Percentiles rank a stretch among this genome's conserved stretches.
phyloP scores from a whole-genome alignment of 768 basidiomycete genomes.

The Dioszegia aurantiaca region DNA sequence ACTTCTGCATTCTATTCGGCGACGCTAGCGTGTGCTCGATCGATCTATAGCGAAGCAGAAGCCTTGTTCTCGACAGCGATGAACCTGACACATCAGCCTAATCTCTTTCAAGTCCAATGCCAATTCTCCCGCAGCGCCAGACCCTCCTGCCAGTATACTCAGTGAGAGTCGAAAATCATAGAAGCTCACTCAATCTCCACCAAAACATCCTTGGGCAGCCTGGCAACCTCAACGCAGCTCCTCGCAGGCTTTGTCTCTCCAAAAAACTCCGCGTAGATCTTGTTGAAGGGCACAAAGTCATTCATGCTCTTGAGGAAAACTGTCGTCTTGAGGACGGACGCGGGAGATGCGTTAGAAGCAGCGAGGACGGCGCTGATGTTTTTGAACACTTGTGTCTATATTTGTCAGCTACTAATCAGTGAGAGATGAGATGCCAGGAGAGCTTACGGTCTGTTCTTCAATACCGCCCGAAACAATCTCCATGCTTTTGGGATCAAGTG shows the following conservation, averaged over 20 bases:
- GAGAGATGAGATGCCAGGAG: no score
- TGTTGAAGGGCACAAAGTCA: conserved; percentile 80
- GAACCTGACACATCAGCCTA: conserved; percentile 24
- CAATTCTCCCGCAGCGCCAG: background rate
- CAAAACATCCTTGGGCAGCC: conserved; percentile 84
- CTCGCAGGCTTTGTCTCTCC: conserved; percentile 89
- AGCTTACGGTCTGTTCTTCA: conserved; percentile 66
- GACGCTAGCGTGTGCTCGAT: no score
- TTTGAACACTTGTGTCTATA: conserved; percentile 70
- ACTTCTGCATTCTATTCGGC: no score
- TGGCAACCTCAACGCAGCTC: conserved; percentile 76
- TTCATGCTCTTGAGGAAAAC: conserved; percentile 92
- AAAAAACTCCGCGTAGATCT: conserved; percentile 77
- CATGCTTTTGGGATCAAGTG: conserved; percentile 70
- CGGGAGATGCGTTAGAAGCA: conserved; percentile 72
- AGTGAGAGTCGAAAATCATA: no score
- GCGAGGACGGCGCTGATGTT: conserved; percentile 82
- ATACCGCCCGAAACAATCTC: conserved; percentile 71
- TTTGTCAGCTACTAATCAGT: background rate
- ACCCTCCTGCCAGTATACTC: background rate
- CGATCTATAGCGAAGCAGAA: no score
- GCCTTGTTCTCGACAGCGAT: conserved; percentile 40
- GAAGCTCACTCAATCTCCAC: conserved; percentile 77
- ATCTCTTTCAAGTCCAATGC: background rate
- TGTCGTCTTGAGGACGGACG: conserved; percentile 86